Base-by-base conservation (phyloP, 176 grass and related monocot species). In the Dactylis glomerata region DNA sequence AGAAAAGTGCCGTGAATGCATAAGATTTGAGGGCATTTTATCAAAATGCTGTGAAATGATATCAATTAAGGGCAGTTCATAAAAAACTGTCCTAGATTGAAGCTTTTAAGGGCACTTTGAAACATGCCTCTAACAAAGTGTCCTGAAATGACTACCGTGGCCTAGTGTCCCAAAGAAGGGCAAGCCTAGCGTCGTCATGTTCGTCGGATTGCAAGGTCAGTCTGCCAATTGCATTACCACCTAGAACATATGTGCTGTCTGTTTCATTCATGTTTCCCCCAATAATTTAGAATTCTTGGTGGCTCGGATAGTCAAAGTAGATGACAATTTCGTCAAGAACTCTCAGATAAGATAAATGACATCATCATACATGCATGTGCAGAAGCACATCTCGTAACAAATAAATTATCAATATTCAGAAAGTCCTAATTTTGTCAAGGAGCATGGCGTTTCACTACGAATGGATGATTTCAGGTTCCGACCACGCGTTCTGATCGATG, bases 191-290 rank as follows among this genome's bases (percentile, higher is more conserved):
- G 93, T 98, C 11, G 80, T 95, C 31, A 98, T 98, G 93, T 95
- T 98, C 41, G 91, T 98, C 20, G 93, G 93, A 77, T 72, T 98
- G 83, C 96, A 98, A 92, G 93, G 96, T 94, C 20, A 56, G 66
- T 68, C 41, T 1, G 41, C 9, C 1, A 4, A 15, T 47, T 47
- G 45, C 45, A 47, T 47, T 47, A 9, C 51, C 8, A 56, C 52
- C 52, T 56, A n/a, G 52, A 10, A 10, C 23, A 56, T 23, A 20
- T 50, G 15, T 50, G 15, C 6, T 50, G 47, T 50, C 11, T 14
- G 44, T 50, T 50, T 17, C 47, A n/a, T n/a, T n/a, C n/a, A 50
- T 16, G 47, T 19, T 50, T 50, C 16, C 16, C 5, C 47, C 3
- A 50, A 50, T 19, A 5, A 50, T 19, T 5, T 50, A 19, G 5